These are phyloP conservation scores for Gossypium thurberi DNA, from an alignment of 345 rosid species.

Conservation along the genomic window DNA sequence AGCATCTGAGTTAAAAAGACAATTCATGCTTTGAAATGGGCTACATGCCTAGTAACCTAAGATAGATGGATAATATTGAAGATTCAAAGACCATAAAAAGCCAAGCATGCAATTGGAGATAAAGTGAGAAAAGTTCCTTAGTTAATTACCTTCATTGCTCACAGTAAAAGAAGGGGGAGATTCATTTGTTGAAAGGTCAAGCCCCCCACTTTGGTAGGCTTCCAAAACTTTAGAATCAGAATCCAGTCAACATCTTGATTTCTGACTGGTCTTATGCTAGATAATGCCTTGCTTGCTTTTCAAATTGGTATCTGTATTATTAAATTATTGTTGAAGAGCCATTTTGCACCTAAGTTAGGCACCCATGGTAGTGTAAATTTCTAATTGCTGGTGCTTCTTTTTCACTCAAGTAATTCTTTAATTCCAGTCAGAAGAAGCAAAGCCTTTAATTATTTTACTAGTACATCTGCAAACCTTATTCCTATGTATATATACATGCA, in stretches of 20 bases:
- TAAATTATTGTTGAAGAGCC: not conserved
- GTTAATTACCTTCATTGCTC: not conserved
- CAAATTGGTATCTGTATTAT: not conserved
- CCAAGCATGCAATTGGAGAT: not conserved
- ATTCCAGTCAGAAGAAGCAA: not conserved
- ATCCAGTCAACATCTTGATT: not conserved
- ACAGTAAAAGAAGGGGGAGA: not conserved
- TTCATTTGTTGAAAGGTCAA: conserved; percentile 5
- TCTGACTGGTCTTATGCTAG: not conserved
- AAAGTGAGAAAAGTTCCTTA: not conserved
- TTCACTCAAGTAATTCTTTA: not conserved
- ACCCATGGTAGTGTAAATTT: not conserved
- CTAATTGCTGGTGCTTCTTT: not conserved
- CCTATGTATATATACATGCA: not conserved
- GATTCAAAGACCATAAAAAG: not conserved
- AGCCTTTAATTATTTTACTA: not conserved
- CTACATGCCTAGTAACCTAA: not conserved
- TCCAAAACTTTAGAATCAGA: conserved; percentile 3
- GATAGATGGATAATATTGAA: not conserved
- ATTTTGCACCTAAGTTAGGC: not conserved
- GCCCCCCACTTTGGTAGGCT: conserved; percentile 11
- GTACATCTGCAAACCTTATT: not conserved
- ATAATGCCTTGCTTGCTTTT: not conserved
- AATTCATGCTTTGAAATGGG: not conserved
- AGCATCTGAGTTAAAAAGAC: not conserved